Evolutionary conservation across 2,329 filamentous ascomycete species (phyloP).

Genomic region (Colletotrichum cereale): DNA sequence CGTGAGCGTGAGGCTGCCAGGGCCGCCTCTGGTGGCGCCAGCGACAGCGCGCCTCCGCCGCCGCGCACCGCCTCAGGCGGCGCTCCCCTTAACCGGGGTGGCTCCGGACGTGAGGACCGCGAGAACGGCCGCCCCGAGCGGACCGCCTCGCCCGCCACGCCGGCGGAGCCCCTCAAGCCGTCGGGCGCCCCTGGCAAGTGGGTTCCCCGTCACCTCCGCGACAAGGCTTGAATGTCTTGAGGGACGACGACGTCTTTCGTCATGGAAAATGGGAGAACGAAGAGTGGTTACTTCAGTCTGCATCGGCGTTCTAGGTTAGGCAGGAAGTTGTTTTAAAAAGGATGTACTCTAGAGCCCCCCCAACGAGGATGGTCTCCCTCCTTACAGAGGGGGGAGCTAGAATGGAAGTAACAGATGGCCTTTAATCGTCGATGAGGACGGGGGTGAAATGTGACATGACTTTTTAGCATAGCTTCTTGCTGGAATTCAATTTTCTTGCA

Average conservation of each 20-base stretch:
- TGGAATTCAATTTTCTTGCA: constrained; percentile 18
- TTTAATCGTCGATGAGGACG: constrained; percentile 36
- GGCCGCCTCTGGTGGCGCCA: constrained; percentile 49
- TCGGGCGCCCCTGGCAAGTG: constrained; percentile 70
- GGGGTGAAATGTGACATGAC: constrained; percentile 35
- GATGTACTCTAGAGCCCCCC: constrained; percentile 54
- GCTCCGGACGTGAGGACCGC: constrained; percentile 57
- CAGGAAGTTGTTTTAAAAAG: constrained; percentile 48
- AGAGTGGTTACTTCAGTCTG: constrained; percentile 45
- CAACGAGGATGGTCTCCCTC: constrained; percentile 48
- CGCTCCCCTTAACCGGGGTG: constrained; percentile 58
- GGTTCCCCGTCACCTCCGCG: constrained; percentile 63
- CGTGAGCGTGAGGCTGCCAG: constrained; percentile 76
- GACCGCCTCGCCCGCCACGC: constrained; percentile 56
- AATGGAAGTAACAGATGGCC: constrained; percentile 42
- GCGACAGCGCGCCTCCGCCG: constrained; percentile 53
- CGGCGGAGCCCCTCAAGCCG: constrained; percentile 63
- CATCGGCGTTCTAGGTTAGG: constrained; percentile 54
- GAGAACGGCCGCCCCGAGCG: constrained; percentile 52
- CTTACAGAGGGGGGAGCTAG: constrained; percentile 48
- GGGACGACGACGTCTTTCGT: constrained; percentile 45
- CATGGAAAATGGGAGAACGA: constrained; percentile 30
- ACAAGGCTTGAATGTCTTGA: constrained; percentile 54
- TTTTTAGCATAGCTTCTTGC: constrained; percentile 35
- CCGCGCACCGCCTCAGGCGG: constrained; percentile 53